phyloP scores from a whole-genome alignment of 352 stramenopile species.

The Globisporangium alternatum region DNA sequence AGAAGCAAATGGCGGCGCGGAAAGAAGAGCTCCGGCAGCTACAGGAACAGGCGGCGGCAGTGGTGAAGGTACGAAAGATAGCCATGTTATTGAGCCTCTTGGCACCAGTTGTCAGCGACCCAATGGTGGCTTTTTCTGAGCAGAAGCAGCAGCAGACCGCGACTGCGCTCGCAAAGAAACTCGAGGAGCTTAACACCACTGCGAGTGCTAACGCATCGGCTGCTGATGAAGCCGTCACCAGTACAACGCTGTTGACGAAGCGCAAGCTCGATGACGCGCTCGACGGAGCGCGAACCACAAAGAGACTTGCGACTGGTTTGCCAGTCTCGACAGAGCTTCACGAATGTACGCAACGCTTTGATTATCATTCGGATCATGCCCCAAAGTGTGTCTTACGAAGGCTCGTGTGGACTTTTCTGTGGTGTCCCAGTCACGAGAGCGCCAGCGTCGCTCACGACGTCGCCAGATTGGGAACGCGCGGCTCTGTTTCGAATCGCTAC shows the following conservation, averaged over 20 bases:
- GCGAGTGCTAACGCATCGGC: too few species aligned
- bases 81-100: neutral
- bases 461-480: slow-evolving; percentile 3
- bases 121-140: neutral
- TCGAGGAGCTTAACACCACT: slow-evolving; percentile 10
- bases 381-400: neutral
- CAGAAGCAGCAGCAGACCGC: slow-evolving; percentile 16
- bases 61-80: slow-evolving; percentile 28
- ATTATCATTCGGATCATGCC: neutral
- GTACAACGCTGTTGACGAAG: neutral
- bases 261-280: slow-evolving; percentile 12
- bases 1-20: slow-evolving; percentile 5
- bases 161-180: slow-evolving; percentile 6
- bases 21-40: slow-evolving; percentile 42
- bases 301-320: neutral
- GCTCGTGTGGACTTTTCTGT: neutral
- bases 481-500: slow-evolving; percentile 16
- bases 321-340: neutral
- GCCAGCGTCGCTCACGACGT: neutral
- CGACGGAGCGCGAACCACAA: neutral
- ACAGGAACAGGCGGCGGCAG: slow-evolving; percentile 24
- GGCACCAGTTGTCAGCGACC: neutral
- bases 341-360: slow-evolving; percentile 7
- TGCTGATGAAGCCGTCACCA: neutral
- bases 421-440: slow-evolving; percentile 1